Evolutionary conservation across 768 basidiomycete species (phyloP).

Genomic region (Coprinopsis sp.): DNA sequence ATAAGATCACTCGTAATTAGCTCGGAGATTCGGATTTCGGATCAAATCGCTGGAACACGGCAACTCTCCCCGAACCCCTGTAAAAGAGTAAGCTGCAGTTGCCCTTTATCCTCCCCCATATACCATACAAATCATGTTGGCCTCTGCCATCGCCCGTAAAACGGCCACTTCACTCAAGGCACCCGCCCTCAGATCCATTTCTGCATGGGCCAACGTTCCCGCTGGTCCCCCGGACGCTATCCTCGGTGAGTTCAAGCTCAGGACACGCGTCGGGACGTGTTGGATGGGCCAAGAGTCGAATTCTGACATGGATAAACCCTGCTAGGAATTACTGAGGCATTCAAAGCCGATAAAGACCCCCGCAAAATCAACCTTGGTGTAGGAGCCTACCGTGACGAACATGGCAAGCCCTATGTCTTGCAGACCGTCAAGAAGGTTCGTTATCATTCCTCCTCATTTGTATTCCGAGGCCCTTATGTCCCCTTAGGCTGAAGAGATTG

Average conservation of each 20-base stretch:
- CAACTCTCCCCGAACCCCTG: not conserved
- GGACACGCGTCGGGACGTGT: too few relatives aligned
- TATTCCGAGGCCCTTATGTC: constrained; percentile 9
- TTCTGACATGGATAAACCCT: too few relatives aligned
- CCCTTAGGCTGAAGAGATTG: constrained; percentile 67
- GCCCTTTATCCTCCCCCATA: constrained; percentile 6
- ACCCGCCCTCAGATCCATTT: constrained; percentile 45
- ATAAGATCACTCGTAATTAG: not conserved
- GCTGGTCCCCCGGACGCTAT: constrained; percentile 92
- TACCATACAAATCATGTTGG: constrained; percentile 31
- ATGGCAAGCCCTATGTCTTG: constrained; percentile 93
- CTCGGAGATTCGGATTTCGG: constrained; percentile 13
- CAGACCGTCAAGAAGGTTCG: constrained; percentile 80
- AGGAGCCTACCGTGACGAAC: constrained; percentile 90
- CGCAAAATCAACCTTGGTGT: constrained; percentile 98
- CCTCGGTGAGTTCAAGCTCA: constrained; percentile 52
- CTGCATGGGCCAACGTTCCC: constrained; percentile 77
- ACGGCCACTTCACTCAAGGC: constrained; percentile 32
- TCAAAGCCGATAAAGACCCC: constrained; percentile 90
- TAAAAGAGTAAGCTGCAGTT: not conserved
- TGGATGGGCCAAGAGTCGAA: too few relatives aligned
- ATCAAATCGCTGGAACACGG: constrained; percentile 19
- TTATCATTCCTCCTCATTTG: not conserved
- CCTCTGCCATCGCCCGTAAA: constrained; percentile 51
- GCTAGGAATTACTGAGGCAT: constrained; percentile 86